Evolutionary conservation across 2,329 filamentous ascomycete genomes (phyloP), one percentile per base, ranked within the genome.

Genomic region (Emmonsiellopsis sp.): DNA sequence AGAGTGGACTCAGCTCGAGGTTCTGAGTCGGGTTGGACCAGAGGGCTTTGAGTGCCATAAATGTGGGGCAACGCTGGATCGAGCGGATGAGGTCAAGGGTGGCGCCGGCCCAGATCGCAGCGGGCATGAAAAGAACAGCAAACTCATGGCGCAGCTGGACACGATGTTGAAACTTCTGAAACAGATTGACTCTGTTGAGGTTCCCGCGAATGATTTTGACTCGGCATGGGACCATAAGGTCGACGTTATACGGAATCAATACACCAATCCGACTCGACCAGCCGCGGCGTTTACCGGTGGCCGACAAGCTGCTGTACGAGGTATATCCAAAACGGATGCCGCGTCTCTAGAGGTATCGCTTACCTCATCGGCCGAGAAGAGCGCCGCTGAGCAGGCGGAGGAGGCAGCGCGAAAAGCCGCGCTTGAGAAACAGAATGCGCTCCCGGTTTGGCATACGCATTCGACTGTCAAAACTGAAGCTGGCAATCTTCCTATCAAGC

Each of bases 1-100:
- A 1, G 87, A 95, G 67, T 98, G 88, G 81, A 95, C 91, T 2
- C 82, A 86, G 58, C 83, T 97, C 70, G 91, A 97, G 60, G 91
- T 94, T 1, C 74, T 97, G 51, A 89, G 95, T 70, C 77, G 84
- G 42, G 83, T 86, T 49, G 76, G 78, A 1, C 70, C 72, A 2
- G 72, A 76, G 46, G 87, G 90, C 0, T 97, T 97, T 66, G 72
- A 86, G 46, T 98, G 93, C 70, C 85, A 91, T 64, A 82, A 84
- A 49, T 98, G 93, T 71, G 77, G 79, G 17, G 65, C 66, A 32
- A 64, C 72, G 34, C 65, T 77, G 8, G 71, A 73, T 47, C 67
- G 71, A 10, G 73, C 72, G 0, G 72, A 74, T 57, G 71, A 74
- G 44, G 68, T 74, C 42, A 69, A 74, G 49, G 70, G 72, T 34